phyloP scores from a whole-genome alignment of 495 filamentous ascomycete species.

The Cenococcum geophilum region DNA sequence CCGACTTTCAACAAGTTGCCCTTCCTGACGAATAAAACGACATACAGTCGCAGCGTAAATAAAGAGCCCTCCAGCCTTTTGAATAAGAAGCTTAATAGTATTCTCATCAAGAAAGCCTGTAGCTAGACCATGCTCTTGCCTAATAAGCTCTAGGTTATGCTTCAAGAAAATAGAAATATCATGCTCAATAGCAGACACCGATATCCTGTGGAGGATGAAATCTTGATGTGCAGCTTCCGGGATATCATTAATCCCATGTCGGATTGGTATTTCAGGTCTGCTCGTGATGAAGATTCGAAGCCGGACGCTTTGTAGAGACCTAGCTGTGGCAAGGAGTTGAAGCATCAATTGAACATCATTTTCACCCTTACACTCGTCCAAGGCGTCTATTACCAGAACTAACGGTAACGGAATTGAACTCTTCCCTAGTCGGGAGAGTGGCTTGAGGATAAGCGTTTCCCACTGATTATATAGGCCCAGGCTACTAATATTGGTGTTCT shows the following conservation, averaged over 20 bases:
- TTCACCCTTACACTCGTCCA: slow-evolving; percentile 35
- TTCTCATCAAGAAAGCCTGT: slow-evolving; percentile 40
- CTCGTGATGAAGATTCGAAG: slow-evolving; percentile 36
- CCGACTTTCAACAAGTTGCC: slow-evolving; percentile 8
- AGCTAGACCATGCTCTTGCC: neutral
- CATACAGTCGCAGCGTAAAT: slow-evolving; percentile 25
- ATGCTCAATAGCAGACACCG: slow-evolving; percentile 28
- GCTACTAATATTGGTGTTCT: slow-evolving; percentile 5
- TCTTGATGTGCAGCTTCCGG: slow-evolving; percentile 15
- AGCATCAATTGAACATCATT: slow-evolving; percentile 27
- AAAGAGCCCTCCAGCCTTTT: slow-evolving; percentile 35
- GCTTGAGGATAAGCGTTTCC: slow-evolving; percentile 2
- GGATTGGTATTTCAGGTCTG: slow-evolving; percentile 34
- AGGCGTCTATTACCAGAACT: slow-evolving; percentile 34
- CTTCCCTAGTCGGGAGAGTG: neutral
- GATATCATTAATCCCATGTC: slow-evolving; percentile 18
- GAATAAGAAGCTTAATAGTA: slow-evolving; percentile 31
- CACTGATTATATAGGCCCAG: slow-evolving; percentile 4
- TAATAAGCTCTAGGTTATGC: slow-evolving; percentile 7
- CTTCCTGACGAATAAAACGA: slow-evolving; percentile 11
- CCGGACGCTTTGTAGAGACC: slow-evolving; percentile 15
- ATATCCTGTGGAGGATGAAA: slow-evolving; percentile 34
- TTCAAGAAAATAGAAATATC: slow-evolving; percentile 37
- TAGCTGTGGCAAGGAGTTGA: slow-evolving; percentile 28
- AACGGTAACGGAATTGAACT: neutral